Evolutionary conservation across 2,329 filamentous ascomycete species (phyloP), one percentile per base, ranked within the genome.

Genomic region (Waltergamsia citrina): DNA sequence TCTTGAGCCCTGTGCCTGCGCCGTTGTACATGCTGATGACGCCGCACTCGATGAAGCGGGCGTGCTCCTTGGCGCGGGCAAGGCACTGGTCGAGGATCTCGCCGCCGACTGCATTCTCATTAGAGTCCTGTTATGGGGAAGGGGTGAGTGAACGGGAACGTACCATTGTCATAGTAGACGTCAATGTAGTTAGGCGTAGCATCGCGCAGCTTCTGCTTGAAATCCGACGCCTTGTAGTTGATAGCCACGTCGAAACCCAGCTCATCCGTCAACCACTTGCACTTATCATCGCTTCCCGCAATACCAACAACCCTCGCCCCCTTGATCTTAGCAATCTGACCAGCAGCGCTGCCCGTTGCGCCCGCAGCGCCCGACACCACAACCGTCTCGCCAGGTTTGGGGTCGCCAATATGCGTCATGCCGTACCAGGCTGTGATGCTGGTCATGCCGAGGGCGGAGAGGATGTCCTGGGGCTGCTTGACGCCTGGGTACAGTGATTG

Each of bases 351-450:
- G 2, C 84, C 84, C 0, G 84, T 88, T 0, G 83, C 84, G 3
- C 84, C 84, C 0, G 84, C 84, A 2, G 84, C 84, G 6, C 81
- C 83, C 7, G 76, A 82, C 0, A 90, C 79, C 7, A 88, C 81
- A 2, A 90, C 82, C 4, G 81, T 77, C 42, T 88, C 81, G 5
- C 81, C 81, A 3, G 69, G 54, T 53, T 79, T 75, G 26, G 81
- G 73, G 36, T 80, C 61, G 3, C 74, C 83, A 29, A 88, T 71
- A 36, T 81, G 70, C 20, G 73, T 54, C 51, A 88, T 73, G 15
- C 84, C 83, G 42, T 84, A 82, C 59, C 85, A 88, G 3, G 83
- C 83, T 0, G 84, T 88, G 41, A 87, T 46, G 3, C 80, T 80
- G 0, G 81, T 85, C 53, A 76, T 60, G 10, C 83, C 83, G 23